Evolutionary conservation across 78 protist species (phyloP), one percentile per base, ranked within the genome.

Genomic region (Isochrysis galbana): DNA sequence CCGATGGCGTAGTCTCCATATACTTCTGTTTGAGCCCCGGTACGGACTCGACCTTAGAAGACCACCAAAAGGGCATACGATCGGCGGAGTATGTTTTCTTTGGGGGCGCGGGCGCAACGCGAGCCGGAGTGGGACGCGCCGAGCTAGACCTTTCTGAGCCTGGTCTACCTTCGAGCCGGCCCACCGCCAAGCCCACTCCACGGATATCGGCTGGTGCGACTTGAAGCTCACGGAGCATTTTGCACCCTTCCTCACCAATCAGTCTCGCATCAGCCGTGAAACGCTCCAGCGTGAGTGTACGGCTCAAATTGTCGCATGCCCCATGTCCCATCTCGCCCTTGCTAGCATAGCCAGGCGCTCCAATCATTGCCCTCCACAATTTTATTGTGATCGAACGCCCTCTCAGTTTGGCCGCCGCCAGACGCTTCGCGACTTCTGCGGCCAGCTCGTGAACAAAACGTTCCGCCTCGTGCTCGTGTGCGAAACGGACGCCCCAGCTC

Each of bases 401-500:
- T 19, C 23, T 0, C 34, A 48, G 25, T 25, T n/a, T 22, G 2
- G 80, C 91, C 42, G 17, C 2, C n/a, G 25, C 42, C 41, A 78
- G 34, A 48, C 41, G n/a, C 26, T 1, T 10, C 38, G 39, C 34
- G 23, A 90, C 72, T 89, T 78, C 67, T 34, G 45, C 89, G 32
- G 25, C 38, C 11, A 90, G 83, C 42, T 51, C 54, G 38, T 17
- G 46, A 23, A 2, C 70, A 10, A 84, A 84, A 22, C 32, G 44
- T 1, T 14, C 39, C 55, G 26, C 88, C 48, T 48, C 54, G 39
- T 17, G 41, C n/a, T 7, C 61, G 82, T 14, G 14, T 14, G 61
- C 61, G 29, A 90, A 90, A 5, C 93, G 87, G 32, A 90, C 93
- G 46, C 93, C 93, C 93, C 93, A 90, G 39, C 46, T n/a, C 5